Conservation (phyloP, 2,329 filamentous ascomycete species). For the Talaromyces sp. region DNA sequence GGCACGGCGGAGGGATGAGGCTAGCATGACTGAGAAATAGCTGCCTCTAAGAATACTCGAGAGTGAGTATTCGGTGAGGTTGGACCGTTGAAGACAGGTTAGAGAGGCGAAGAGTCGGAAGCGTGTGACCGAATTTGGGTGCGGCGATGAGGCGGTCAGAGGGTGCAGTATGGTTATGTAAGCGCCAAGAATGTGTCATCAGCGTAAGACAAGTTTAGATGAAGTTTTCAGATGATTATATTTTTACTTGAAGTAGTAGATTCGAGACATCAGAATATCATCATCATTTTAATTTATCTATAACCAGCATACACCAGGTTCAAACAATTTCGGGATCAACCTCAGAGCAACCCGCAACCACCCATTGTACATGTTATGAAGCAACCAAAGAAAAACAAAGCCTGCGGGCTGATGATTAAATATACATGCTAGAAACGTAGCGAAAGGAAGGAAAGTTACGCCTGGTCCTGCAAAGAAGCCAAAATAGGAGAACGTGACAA, state of each 20-base stretch:
- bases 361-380: conserved; percentile 1
- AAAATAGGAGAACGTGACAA: conserved; percentile 20
- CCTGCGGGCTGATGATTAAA: conserved; percentile 16
- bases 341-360: background rate
- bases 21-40: conserved; percentile 36
- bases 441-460: background rate
- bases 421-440: conserved; percentile 16
- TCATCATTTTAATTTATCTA: background rate
- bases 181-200: conserved; percentile 1
- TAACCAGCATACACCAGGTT: background rate
- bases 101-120: conserved; percentile 12
- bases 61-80: background rate
- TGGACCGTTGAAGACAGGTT: background rate
- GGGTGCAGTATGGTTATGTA: conserved; percentile 17
- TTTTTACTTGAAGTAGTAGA: background rate
- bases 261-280: background rate
- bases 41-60: background rate
- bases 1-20: conserved; percentile 46
- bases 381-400: conserved; percentile 4
- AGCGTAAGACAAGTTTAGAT: background rate
- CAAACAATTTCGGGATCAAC: background rate
- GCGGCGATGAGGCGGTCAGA: conserved; percentile 22
- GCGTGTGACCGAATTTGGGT: conserved; percentile 16
- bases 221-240: background rate
- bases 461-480: conserved; percentile 14